phyloP scores from a whole-genome alignment of 2,329 filamentous ascomycete species.

The Phaeophleospora eucalypticola region DNA sequence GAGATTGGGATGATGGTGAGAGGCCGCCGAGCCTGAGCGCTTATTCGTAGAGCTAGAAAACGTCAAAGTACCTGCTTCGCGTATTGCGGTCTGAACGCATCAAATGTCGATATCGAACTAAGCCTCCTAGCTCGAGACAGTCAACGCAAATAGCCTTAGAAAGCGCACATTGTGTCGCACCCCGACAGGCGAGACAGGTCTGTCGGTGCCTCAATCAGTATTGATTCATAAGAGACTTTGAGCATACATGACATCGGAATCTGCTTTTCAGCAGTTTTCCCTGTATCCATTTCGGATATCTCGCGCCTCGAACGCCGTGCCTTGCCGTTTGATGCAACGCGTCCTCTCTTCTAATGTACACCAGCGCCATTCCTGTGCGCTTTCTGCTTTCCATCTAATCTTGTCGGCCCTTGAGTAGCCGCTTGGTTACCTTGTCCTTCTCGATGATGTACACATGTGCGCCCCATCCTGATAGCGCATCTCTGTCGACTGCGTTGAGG shows the following conservation, averaged over 20 bases:
- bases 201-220: not conserved
- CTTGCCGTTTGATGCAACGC: conserved; percentile 10
- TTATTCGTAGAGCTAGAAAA: no score
- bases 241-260: not conserved
- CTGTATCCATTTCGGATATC: not conserved
- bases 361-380: conserved; percentile 2
- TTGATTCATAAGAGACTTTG: not conserved
- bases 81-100: no score
- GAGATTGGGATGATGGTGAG: conserved; percentile 19
- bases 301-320: conserved; percentile 11
- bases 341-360: conserved; percentile 17
- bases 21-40: conserved; percentile 20
- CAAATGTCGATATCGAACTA: no score
- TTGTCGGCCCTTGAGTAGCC: conserved; percentile 95
- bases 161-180: not conserved
- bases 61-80: no score
- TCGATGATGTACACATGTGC: conserved; percentile 99
- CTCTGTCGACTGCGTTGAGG: conserved; percentile 91
- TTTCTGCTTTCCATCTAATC: conserved; percentile 47
- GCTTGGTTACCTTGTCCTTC: conserved; percentile 99
- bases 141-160: no score
- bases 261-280: not conserved
- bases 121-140: no score
- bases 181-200: not conserved
- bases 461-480: conserved; percentile 95